phyloP scores from a whole-genome alignment of 2,329 filamentous ascomycete genomes.

The Pseudopithomyces chartarum region DNA sequence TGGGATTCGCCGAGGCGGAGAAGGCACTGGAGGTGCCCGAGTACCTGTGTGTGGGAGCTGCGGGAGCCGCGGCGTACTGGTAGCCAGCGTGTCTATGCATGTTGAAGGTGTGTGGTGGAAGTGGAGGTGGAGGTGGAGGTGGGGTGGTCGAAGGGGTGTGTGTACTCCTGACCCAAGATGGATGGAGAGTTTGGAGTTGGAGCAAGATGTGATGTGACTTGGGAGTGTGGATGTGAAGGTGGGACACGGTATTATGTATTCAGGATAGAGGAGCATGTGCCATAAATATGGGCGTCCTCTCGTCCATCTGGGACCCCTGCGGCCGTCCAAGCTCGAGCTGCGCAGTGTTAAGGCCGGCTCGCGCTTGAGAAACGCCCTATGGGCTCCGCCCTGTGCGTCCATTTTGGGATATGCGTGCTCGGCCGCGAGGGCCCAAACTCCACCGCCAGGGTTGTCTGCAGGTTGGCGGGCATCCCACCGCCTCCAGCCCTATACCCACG shows the following conservation, averaged over 20 bases:
- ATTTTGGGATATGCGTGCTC: conserved; percentile 3
- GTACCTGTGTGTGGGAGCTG: conserved; percentile 63
- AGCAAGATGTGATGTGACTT: too few species aligned
- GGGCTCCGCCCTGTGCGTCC: conserved; percentile 5
- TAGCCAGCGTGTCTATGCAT: conserved; percentile 54
- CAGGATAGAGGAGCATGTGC: conserved; percentile 9
- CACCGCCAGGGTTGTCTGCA: conserved; percentile 18
- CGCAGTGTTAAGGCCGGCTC: conserved; percentile 12
- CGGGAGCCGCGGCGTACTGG: conserved; percentile 46
- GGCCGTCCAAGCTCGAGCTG: conserved; percentile 11
- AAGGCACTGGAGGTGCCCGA: conserved; percentile 91
- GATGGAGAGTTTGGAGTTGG: not conserved
- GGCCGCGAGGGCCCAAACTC: conserved; percentile 5
- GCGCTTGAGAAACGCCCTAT: conserved; percentile 6
- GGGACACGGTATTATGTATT: conserved; percentile 8
- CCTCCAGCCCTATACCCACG: conserved; percentile 8
- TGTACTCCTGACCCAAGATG: conserved; percentile 36
- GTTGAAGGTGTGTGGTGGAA: conserved; percentile 23
- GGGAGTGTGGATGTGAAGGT: conserved; percentile 1
- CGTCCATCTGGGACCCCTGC: conserved; percentile 3
- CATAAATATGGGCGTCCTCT: conserved; percentile 30
- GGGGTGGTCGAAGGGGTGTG: conserved; percentile 11
- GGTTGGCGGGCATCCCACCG: conserved; percentile 13
- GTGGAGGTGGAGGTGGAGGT: not conserved
- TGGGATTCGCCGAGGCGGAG: conserved; percentile 89